A percentile compares a stretch with the other conserved stretches of the same genome.
Evolutionary conservation across 805 yeast species (phyloP).

Genomic region (Kregervanrija delftensis): DNA sequence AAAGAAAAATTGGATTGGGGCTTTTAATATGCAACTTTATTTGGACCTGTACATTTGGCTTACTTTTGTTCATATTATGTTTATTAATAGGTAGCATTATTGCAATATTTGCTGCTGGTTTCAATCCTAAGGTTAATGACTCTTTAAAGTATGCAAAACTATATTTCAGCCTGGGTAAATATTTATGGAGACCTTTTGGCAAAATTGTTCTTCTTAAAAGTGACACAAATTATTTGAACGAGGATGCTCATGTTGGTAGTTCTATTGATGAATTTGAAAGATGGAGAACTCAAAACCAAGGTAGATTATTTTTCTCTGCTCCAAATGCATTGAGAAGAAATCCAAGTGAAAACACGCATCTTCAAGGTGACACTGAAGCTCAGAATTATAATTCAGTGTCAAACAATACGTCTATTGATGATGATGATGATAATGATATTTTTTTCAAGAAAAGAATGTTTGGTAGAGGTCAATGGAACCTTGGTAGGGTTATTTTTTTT

Average conservation of each 20-base stretch:
- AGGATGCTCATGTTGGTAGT: slow-evolving; percentile 86
- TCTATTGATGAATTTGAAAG: slow-evolving; percentile 75
- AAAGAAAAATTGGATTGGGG: slow-evolving; percentile 48
- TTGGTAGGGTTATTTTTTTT: slow-evolving; percentile 75
- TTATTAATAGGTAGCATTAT: slow-evolving; percentile 41
- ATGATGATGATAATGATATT: slow-evolving; percentile 23
- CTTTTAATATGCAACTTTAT: slow-evolving; percentile 62
- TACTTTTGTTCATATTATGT: slow-evolving; percentile 49
- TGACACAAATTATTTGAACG: slow-evolving; percentile 75
- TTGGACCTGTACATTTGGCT: slow-evolving; percentile 74
- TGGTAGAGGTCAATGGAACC: slow-evolving; percentile 89
- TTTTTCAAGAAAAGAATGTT: slow-evolving; percentile 47
- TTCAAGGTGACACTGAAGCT: not conserved
- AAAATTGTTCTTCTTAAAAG: slow-evolving; percentile 71
- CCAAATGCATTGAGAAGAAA: slow-evolving; percentile 22
- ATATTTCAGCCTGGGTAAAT: slow-evolving; percentile 57
- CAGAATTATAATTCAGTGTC: not conserved
- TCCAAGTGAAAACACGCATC: slow-evolving; percentile 4
- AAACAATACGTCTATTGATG: slow-evolving; percentile 8
- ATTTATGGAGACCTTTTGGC: slow-evolving; percentile 82
- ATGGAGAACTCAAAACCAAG: slow-evolving; percentile 81
- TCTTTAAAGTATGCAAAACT: slow-evolving; percentile 58
- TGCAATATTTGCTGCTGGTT: slow-evolving; percentile 35
- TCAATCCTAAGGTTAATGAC: slow-evolving; percentile 36
- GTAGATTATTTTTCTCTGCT: slow-evolving; percentile 76